Evolutionary conservation across 106 monocot genomes (phyloP).

Genomic region (Dendrobium huoshanense): DNA sequence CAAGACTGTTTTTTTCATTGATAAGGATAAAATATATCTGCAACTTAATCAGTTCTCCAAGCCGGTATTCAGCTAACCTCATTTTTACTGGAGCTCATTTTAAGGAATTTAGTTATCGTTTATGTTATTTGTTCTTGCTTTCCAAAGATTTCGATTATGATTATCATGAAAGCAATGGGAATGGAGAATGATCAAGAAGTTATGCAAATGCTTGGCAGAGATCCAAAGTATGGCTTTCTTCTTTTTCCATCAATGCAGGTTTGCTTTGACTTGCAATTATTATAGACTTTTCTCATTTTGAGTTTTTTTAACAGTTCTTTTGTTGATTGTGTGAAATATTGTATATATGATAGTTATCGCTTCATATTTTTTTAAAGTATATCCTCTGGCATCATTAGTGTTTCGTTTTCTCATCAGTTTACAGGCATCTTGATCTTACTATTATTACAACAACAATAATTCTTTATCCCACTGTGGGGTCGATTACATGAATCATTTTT

Average conservation of each 20-base stretch:
- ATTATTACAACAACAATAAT: no score
- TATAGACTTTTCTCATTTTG: not conserved
- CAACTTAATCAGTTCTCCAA: conserved; percentile 86
- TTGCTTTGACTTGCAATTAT: conserved; percentile 1
- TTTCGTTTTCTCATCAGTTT: no score
- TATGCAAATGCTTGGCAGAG: conserved; percentile 93
- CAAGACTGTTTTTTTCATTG: conserved; percentile 88
- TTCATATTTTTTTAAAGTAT: no score
- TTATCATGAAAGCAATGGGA: conserved; percentile 91
- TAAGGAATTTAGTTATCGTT: conserved; percentile 9
- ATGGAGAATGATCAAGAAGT: conserved; percentile 95
- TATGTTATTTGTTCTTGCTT: not conserved
- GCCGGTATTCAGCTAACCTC: conserved; percentile 29
- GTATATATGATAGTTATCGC: no score
- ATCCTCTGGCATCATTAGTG: no score
- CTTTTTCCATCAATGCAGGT: conserved; percentile 90
- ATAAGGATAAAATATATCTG: conserved; percentile 88
- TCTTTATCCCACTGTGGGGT: no score
- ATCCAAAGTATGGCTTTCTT: conserved; percentile 74
- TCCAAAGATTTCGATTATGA: conserved; percentile 74
- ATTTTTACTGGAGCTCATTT: not conserved
- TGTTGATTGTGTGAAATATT: no score
- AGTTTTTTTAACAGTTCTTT: no score
- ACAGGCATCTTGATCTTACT: no score
- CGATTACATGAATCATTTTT: no score